Conservation (phyloP, 2,329 filamentous ascomycete species). For the Chrysoporthe puriensis region DNA sequence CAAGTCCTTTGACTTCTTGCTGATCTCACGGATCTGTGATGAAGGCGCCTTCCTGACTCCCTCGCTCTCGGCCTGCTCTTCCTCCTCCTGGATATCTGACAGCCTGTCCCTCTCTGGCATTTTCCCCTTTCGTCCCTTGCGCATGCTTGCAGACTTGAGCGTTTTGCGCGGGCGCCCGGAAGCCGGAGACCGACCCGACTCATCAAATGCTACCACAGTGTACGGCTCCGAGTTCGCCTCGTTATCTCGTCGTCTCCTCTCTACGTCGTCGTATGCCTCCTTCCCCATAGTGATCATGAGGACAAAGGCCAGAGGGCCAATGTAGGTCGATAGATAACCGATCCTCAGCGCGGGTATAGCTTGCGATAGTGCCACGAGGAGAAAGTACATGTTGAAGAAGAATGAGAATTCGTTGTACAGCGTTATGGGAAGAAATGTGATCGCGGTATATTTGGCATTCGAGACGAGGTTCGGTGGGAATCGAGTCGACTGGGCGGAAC, state of each 20-base stretch:
- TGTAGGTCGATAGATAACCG: conserved; percentile 92
- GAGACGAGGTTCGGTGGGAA: conserved; percentile 92
- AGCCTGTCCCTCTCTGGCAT: conserved; percentile 49
- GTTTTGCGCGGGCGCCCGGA: conserved; percentile 45
- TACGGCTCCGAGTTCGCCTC: conserved; percentile 95
- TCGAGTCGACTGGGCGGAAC: conserved; percentile 70
- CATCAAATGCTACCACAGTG: conserved; percentile 73
- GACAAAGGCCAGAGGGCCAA: conserved; percentile 90
- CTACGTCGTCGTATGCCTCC: conserved; percentile 93
- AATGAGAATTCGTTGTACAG: conserved; percentile 99
- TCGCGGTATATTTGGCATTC: conserved; percentile 95
- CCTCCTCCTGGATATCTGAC: conserved; percentile 72
- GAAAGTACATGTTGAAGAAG: conserved; percentile 99
- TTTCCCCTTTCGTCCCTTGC: conserved; percentile 44
- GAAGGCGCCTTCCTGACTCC: conserved; percentile 46
- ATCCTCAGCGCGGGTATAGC: conserved; percentile 87
- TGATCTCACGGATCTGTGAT: conserved; percentile 65
- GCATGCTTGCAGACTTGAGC: conserved; percentile 50
- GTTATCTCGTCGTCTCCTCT: conserved; percentile 79
- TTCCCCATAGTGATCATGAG: conserved; percentile 91
- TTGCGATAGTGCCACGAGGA: conserved; percentile 92
- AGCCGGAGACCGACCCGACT: conserved; percentile 45
- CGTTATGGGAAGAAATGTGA: conserved; percentile 91
- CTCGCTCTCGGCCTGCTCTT: conserved; percentile 55
- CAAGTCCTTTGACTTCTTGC: conserved; percentile 82